Percentiles rank a stretch among this genome's conserved stretches.
Conservation (phyloP, 1,139 yeast genomes). For the Lodderomyces elongisporus region DNA sequence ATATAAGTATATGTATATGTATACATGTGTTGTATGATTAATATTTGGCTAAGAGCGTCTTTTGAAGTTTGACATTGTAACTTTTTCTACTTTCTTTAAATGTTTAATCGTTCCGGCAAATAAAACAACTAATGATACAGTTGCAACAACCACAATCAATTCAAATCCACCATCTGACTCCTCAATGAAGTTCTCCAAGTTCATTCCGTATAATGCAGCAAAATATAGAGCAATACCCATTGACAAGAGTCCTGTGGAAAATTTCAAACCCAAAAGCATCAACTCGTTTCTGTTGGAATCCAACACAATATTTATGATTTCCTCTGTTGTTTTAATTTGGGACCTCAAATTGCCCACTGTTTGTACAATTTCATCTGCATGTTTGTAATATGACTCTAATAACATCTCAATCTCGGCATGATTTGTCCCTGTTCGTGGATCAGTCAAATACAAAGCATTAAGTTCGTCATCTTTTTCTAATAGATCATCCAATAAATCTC, state of each 20-base stretch:
- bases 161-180: constrained; percentile 53
- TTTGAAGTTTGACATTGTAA: constrained; percentile 33
- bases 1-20: neutral
- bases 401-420: constrained; percentile 43
- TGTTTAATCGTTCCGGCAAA: constrained; percentile 26
- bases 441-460: constrained; percentile 37
- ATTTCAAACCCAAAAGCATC: constrained; percentile 42
- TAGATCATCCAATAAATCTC: constrained; percentile 37
- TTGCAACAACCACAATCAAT: constrained; percentile 24
- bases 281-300: constrained; percentile 46
- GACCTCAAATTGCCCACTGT: constrained; percentile 36
- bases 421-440: constrained; percentile 27
- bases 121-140: constrained; percentile 22
- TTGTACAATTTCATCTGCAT: constrained; percentile 44
- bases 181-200: constrained; percentile 83
- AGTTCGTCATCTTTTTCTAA: constrained; percentile 39
- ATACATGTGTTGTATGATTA: neutral
- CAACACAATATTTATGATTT: constrained; percentile 40
- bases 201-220: constrained; percentile 54
- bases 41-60: neutral
- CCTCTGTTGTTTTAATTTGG: constrained; percentile 44
- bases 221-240: constrained; percentile 37
- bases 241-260: constrained; percentile 38
- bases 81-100: constrained; percentile 30
- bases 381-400: constrained; percentile 40